phyloP scores from a whole-genome alignment of 78 protist genomes.

The Chrysochromulina parva region DNA sequence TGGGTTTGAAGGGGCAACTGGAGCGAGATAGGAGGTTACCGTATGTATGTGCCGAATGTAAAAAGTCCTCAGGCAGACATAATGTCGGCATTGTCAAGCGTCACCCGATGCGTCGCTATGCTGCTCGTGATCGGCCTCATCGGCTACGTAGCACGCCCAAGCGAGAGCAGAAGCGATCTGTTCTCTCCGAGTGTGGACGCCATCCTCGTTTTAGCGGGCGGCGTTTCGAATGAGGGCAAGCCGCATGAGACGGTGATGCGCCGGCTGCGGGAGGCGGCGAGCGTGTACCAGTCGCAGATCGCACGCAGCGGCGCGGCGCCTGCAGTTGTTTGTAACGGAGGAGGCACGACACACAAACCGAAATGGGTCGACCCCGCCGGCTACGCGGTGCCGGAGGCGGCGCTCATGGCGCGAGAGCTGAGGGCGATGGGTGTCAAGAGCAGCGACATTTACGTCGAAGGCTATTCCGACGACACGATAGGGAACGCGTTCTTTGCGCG shows the following conservation, averaged over 20 bases:
- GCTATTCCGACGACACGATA: conserved; percentile 38
- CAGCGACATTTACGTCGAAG: neutral
- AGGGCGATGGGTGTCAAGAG: neutral
- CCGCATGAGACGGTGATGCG: neutral
- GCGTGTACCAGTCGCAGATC: neutral
- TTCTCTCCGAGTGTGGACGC: neutral
- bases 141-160: too few species aligned
- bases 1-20: too few species aligned
- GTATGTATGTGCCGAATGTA: too few species aligned
- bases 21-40: too few species aligned
- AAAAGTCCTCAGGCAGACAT: too few species aligned
- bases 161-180: too few species aligned
- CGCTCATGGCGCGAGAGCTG: neutral
- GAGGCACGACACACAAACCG: conserved; percentile 20
- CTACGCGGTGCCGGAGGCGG: neutral
- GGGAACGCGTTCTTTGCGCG: conserved; percentile 52
- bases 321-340: neutral
- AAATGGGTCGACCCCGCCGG: neutral
- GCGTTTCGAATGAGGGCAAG: neutral
- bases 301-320: neutral
- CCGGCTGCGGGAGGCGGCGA: neutral
- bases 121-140: too few species aligned
- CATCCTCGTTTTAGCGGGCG: neutral
- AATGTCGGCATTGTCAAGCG: too few species aligned
- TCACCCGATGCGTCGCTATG: too few species aligned